Base-by-base conservation (phyloP, 129 eudicot genomes). In the Rutidosis leptorrhynchoides region DNA sequence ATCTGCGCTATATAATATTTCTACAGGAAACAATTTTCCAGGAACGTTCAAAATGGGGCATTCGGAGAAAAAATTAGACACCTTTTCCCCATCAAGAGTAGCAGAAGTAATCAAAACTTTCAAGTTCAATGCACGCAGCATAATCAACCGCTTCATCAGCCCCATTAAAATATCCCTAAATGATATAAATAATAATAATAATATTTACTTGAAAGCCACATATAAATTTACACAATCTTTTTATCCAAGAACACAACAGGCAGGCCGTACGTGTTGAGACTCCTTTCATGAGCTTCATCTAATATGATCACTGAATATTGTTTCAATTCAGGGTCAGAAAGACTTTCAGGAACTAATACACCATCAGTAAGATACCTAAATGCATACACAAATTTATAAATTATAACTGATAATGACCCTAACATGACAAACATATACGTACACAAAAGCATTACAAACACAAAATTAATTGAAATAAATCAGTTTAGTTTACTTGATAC, bases 281-380 rank as follows among this genome's bases (percentile, higher is more conserved):
- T 92, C 83, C 96, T 81, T 79, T 92, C 98, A 78, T 88, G 98
- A 69, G 98, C 96, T 82, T 92, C 98, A 71, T 92, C 98, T 60
- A 92, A 64, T 70, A 92, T 88, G 59, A 92, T 85, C 19, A 92
- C 91, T 3, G 98, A 92, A 80, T 92, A 92, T 43, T 86, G 84
- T 57, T 71, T 80, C 51, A 92, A 85, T 74, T 88, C 91, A 43
- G 98, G 95, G 58, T 85, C 64, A 12, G 96, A 92, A 57, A 92
- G 88, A 72, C 96, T 85, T 64, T 92, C 98, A 21, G 96, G 91
- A 20, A 92, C 86, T 43, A 92, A 89, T 29, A 92, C 98, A 64
- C 98, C 98, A 82, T 92, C 96, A 29, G 98, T 92, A 48, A 92
- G 95, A 65, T 92, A 92, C 74, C 97, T 90, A 74, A 32, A 20